A percentile compares a stretch with the other conserved stretches of the same genome.
These are phyloP conservation scores for Cladophialophora carrionii DNA, from an alignment of 2,329 filamentous ascomycete genomes.

Conservation along the genomic window DNA sequence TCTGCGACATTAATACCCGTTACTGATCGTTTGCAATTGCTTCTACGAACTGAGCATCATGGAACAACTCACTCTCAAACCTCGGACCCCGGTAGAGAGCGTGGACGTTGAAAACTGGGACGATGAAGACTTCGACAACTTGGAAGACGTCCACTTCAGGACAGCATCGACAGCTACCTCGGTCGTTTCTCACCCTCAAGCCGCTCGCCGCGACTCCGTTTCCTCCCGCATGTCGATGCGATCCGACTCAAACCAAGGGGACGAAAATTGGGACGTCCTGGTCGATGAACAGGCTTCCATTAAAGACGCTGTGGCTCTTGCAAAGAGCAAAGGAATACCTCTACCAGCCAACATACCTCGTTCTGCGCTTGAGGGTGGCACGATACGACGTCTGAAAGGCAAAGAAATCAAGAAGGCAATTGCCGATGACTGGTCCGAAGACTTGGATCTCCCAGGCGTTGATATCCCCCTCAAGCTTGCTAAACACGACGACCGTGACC, in stretches of 20 bases:
- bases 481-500: slow-evolving; percentile 61
- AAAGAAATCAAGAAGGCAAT: slow-evolving; percentile 72
- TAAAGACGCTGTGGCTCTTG: slow-evolving; percentile 81
- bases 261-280: slow-evolving; percentile 87
- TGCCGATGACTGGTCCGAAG: slow-evolving; percentile 80
- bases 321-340: slow-evolving; percentile 86
- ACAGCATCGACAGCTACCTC: slow-evolving; percentile 52
- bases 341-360: slow-evolving; percentile 83
- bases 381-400: slow-evolving; percentile 84
- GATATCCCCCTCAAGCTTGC: slow-evolving; percentile 67
- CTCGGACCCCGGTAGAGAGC: slow-evolving; percentile 44
- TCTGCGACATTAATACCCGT: slow-evolving; percentile 12
- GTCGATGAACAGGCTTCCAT: slow-evolving; percentile 85
- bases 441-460: slow-evolving; percentile 68
- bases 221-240: slow-evolving; percentile 81
- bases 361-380: slow-evolving; percentile 87
- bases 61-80: slow-evolving; percentile 45
- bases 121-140: slow-evolving; percentile 54
- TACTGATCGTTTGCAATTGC: slow-evolving; percentile 4
- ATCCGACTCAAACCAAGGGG: slow-evolving; percentile 73
- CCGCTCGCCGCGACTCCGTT: slow-evolving; percentile 68
- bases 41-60: slow-evolving; percentile 39
- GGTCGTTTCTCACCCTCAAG: slow-evolving; percentile 47
- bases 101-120: slow-evolving; percentile 54
- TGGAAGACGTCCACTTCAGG: slow-evolving; percentile 52